Conservation (phyloP, 345 rosid genomes). For the Pistacia vera region DNA sequence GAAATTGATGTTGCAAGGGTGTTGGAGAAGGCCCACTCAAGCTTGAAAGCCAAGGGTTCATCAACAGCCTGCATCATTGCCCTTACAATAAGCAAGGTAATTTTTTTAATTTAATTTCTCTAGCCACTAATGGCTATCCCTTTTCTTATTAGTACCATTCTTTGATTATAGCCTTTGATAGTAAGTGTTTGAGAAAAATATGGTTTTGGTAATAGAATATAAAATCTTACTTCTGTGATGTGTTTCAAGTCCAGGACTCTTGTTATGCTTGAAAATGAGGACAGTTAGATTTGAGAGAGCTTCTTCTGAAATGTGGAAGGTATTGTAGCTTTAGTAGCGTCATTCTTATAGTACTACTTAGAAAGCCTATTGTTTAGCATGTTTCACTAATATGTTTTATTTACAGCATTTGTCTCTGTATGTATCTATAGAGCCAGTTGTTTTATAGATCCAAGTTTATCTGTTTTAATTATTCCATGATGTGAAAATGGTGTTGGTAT, state of each 20-base stretch:
- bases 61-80: slow-evolving; percentile 94
- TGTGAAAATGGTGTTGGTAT: slow-evolving; percentile 7
- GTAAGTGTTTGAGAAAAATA: neutral
- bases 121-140: neutral
- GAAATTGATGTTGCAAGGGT: slow-evolving; percentile 75
- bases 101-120: slow-evolving; percentile 12
- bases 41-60: slow-evolving; percentile 80
- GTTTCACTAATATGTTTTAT: neutral
- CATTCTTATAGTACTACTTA: neutral
- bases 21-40: slow-evolving; percentile 84
- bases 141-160: neutral
- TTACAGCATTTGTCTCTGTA: neutral
- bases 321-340: slow-evolving; percentile 19
- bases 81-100: slow-evolving; percentile 65
- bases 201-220: slow-evolving; percentile 1
- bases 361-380: neutral
- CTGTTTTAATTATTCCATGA: neutral
- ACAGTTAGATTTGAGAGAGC: slow-evolving; percentile 65
- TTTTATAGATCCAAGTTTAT: slow-evolving; percentile 7
- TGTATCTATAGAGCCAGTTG: neutral
- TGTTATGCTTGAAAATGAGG: slow-evolving; percentile 59
- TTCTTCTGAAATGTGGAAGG: slow-evolving; percentile 70
- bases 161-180: neutral
- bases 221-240: neutral
- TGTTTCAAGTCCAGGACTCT: slow-evolving; percentile 42